These are phyloP conservation scores for Aureoboletus auriporus DNA, from an alignment of 768 basidiomycete species.

Conservation along the genomic window DNA sequence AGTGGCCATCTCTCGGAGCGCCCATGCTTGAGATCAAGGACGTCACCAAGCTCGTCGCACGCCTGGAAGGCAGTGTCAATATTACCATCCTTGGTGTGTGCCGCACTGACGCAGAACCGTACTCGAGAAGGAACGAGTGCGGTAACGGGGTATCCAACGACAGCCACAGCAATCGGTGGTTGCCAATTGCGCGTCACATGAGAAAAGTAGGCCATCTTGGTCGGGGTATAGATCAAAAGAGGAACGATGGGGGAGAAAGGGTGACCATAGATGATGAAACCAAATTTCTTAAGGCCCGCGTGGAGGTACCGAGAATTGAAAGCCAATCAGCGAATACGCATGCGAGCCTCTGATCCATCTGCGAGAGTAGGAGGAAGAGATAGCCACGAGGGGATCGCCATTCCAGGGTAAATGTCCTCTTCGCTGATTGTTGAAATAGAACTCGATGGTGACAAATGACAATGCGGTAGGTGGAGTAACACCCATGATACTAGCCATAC, in stretches of 20 bases:
- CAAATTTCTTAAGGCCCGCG: slow-evolving; percentile 79
- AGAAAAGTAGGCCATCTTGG: slow-evolving; percentile 90
- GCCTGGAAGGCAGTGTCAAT: slow-evolving; percentile 82
- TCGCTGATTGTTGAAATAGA: slow-evolving; percentile 31
- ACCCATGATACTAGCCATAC: slow-evolving; percentile 98
- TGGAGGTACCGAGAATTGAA: slow-evolving; percentile 96
- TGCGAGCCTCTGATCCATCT: slow-evolving; percentile 80
- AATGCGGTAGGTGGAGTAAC: slow-evolving; percentile 40
- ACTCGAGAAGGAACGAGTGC: slow-evolving; percentile 85
- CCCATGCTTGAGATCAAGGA: slow-evolving; percentile 87
- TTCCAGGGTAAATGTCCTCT: slow-evolving; percentile 59
- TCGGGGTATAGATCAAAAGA: slow-evolving; percentile 85
- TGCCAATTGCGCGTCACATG: slow-evolving; percentile 76
- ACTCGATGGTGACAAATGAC: slow-evolving; percentile 31
- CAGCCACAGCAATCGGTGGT: slow-evolving; percentile 83
- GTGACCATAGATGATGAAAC: slow-evolving; percentile 95
- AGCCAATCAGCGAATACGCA: slow-evolving; percentile 81
- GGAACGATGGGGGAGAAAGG: slow-evolving; percentile 92
- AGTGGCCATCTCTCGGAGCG: slow-evolving; percentile 68
- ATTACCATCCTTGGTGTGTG: slow-evolving; percentile 98
- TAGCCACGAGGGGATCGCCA: slow-evolving; percentile 75
- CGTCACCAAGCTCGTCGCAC: slow-evolving; percentile 87
- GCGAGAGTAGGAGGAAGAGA: slow-evolving; percentile 65
- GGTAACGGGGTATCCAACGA: slow-evolving; percentile 89
- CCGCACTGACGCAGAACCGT: slow-evolving; percentile 89